Base-by-base conservation (phyloP, 768 basidiomycete species). In the Favolaschia claudopus region DNA sequence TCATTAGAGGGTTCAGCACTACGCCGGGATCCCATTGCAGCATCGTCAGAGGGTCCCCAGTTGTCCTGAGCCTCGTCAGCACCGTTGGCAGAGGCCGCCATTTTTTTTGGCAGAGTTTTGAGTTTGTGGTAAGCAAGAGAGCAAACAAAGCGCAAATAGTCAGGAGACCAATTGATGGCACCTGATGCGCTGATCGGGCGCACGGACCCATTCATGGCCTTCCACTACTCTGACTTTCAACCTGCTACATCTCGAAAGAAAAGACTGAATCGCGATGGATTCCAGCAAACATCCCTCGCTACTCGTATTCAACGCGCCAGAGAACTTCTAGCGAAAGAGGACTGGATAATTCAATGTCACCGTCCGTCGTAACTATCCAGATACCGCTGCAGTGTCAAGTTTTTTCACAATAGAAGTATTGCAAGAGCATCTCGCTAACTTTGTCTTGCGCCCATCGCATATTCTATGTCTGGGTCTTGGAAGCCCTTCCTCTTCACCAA, bases 401-500 rank as follows among this genome's bases (percentile, higher is more conserved):
- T 55, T 55, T 53, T 38, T 58, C 44, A 43, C 17, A 34, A 46
- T 71, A 82, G 82, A 72, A 60, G 66, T 76, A 19, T 43, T 83
- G 37, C 65, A 70, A 33, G 70, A 73, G 31, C 75, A 74, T 32
- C 49, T 83, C 24, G 61, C 48, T 24, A 55, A 57, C 20, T 63
- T 64, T 32, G 49, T 62, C 33, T 60, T 74, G 43, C 58, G 63
- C 14, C 65, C 79, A 67, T 57, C 69, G 9, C 63, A 70, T 29
- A 75, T 89, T 42, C 69, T 93, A 37, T 92, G 91, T 70, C 82
- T 93, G 14, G 91, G 91, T 12, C 77, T 93, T 27, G 91, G 91
- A 46, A 89, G 88, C 70, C 90, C 91, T n/a, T 75, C 79, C 17
- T 68, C 76, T 37, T 91, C 89, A 44, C 76, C 76, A 45, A 84